Conservation (phyloP, 2,329 filamentous ascomycete species). For the Arachnomyces sp. region DNA sequence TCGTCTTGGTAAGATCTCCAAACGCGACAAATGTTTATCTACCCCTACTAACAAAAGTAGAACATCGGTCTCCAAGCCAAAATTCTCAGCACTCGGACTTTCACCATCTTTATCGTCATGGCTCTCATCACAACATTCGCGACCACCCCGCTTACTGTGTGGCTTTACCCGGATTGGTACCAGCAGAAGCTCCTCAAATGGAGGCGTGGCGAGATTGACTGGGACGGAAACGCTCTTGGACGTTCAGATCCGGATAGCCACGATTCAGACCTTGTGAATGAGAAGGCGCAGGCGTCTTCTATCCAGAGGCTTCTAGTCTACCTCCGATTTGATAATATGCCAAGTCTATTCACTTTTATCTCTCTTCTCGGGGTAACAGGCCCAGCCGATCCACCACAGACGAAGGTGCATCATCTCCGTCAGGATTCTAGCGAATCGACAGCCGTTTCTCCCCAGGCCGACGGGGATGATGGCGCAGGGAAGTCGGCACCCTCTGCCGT, state of each 20-base stretch:
- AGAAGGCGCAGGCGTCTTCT: conserved; percentile 44
- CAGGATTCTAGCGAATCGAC: conserved; percentile 14
- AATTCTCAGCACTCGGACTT: conserved; percentile 71
- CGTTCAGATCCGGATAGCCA: conserved; percentile 36
- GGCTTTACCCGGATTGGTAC: conserved; percentile 69
- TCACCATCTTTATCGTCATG: conserved; percentile 94
- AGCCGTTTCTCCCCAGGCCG: conserved; percentile 9
- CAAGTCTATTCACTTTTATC: conserved; percentile 73
- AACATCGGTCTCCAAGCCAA: conserved; percentile 76
- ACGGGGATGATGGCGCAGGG: conserved; percentile 10
- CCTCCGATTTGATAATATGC: conserved; percentile 74
- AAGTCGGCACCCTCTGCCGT: too few species aligned
- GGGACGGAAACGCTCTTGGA: conserved; percentile 57
- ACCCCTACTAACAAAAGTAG: conserved; percentile 23
- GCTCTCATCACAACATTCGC: conserved; percentile 76
- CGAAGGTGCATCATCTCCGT: conserved; percentile 27
- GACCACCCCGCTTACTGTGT: conserved; percentile 67
- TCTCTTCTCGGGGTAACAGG: conserved; percentile 60
- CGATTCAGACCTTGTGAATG: conserved; percentile 31
- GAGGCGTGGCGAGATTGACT: conserved; percentile 83
- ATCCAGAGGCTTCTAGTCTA: conserved; percentile 67
- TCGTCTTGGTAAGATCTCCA: conserved; percentile 62
- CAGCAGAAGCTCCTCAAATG: conserved; percentile 63
- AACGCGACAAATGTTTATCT: conserved; percentile 8
- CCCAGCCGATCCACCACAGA: conserved; percentile 23